Evolutionary conservation across 768 basidiomycete genomes (phyloP), one percentile per base, ranked within the genome.

Genomic region (Baorangia bicolor): DNA sequence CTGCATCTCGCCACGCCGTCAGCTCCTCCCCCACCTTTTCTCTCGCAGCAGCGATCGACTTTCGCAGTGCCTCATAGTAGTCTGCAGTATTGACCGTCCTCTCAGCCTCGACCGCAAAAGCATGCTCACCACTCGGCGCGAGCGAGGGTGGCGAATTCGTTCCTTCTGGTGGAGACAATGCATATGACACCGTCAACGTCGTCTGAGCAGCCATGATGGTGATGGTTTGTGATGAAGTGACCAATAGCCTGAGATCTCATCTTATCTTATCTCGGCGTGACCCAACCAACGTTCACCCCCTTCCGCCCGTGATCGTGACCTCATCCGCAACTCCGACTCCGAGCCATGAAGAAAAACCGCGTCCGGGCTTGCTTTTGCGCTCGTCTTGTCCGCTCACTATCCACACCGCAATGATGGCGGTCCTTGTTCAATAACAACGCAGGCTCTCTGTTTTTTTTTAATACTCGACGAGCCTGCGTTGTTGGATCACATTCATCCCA

Each of bases 1-100:
- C 84, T 7, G 79, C 78, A 69, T 92, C 88, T 63, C 86, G 79
- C 90, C 88, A 91, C 6, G 69, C 77, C 0, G 90, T 91, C 69
- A 92, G 67, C 59, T 90, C 86, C 41, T 83, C 77, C 11, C 90
- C 90, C 6, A 88, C 60, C 28, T 76, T 73, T 40, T 74, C 75
- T 58, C 76, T 83, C 28, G 86, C 86, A 34, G 75, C 71, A 33
- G 72, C 73, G 47, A 91, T 74, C 20, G 83, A 74, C 6, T 61
- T 69, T 56, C 77, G 74, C 38, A 91, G 68, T 2, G 69, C 73
- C 1, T 69, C 66, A 54, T 89, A 90, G 64, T 85, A 87, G 31
- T 55, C 60, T 14, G 41, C 12, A 0, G 14, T 9, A 3, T 49
- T 28, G 11, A 9, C 53, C 5, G 46, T 62, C 37, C 64, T 67